Base-by-base conservation (phyloP, 495 filamentous ascomycete species). In the Talaromyces trachyspermus region DNA sequence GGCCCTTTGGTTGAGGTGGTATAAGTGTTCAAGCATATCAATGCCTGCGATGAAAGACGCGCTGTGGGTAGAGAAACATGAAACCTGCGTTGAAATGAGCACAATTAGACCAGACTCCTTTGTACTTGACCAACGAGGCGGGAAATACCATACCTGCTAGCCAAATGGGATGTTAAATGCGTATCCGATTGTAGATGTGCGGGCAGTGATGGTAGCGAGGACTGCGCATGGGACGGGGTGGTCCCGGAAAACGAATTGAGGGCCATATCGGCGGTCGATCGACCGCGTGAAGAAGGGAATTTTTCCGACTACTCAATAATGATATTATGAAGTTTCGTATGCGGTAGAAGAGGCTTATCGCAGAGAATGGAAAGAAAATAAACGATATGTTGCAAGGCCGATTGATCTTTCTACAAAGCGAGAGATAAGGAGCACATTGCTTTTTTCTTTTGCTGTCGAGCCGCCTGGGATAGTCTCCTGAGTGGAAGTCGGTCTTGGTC, bases 111-210 rank as follows among this genome's bases (percentile, higher is more conserved):
- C n/a, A n/a, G n/a, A n/a, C n/a, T n/a, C n/a, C n/a, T n/a, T n/a
- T n/a, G n/a, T n/a, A n/a, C n/a, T n/a, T n/a, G n/a, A n/a, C 18
- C 18, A 5, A 26, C 19, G 27, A 27, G 30, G 24, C 10, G 41
- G 46, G 11, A 46, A 38, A 15, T 9, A 14, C 18, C 44, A 20
- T 68, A 77, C 73, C 92, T 86, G 65, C 89, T 95, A 44, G 92
- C 92, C 20, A 98, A 77, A 66, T 98, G 92, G 24, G 90, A 88
- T 2, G 92, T 98, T 52, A 97, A 70, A 61, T 95, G 88, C 33
- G 91, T 96, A 66, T 97, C 92, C 46, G 90, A 95, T 69, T 97
- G 92, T 24, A 90, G 75, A 74, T 98, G 92, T 26, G 84, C 75
- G 25, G 92, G 92, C 45, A 98, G 70, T 22, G 88, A 81, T 24